phyloP scores from a whole-genome alignment of 1,139 yeast genomes.

The Kodamaea sp. region DNA sequence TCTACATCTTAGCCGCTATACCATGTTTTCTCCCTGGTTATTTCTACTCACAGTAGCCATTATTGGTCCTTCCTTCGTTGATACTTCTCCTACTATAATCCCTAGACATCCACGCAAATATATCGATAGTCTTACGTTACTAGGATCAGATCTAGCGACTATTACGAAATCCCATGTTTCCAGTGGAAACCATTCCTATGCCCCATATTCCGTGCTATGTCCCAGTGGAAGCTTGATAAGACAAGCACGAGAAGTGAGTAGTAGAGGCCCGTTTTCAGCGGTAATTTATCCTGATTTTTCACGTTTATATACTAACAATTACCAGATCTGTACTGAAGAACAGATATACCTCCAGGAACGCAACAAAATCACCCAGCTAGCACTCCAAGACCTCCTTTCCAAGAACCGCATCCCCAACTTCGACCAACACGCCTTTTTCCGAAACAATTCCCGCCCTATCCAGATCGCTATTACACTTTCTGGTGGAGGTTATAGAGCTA shows the following conservation, averaged over 20 bases:
- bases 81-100: too few relatives aligned
- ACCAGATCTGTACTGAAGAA: conserved; percentile 40
- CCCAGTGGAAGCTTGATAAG: conserved; percentile 41
- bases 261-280: background rate
- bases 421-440: conserved; percentile 24
- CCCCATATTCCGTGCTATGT: conserved; percentile 44
- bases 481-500: conserved; percentile 75
- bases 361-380: conserved; percentile 29
- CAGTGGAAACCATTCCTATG: too few relatives aligned
- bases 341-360: conserved; percentile 35
- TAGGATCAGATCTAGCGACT: too few relatives aligned
- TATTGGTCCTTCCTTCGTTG: too few relatives aligned
- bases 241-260: conserved; percentile 36
- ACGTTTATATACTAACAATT: too few relatives aligned
- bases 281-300: conserved; percentile 3
- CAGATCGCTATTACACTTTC: conserved; percentile 60
- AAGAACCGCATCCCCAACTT: conserved; percentile 40
- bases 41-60: too few relatives aligned
- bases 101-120: background rate
- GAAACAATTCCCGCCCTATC: conserved; percentile 26
- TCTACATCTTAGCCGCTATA: too few relatives aligned
- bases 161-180: too few relatives aligned
- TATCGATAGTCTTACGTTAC: background rate
- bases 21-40: too few relatives aligned
- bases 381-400: conserved; percentile 34